Evolutionary conservation across 257 asterid genomes (phyloP).

Genomic region (Solanum pennellii): DNA sequence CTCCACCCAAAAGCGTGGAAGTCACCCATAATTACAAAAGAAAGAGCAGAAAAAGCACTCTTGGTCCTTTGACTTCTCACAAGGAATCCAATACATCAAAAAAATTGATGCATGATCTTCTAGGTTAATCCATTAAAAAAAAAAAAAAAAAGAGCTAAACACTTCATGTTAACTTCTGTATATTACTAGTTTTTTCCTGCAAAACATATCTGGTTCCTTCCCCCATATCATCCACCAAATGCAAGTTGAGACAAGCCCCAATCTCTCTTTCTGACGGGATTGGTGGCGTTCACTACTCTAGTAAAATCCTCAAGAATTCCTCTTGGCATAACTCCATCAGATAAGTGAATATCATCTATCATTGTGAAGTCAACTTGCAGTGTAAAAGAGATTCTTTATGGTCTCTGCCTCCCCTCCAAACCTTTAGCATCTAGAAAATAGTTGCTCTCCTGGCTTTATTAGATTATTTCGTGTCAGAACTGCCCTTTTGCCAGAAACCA

Average conservation of each 20-base stretch:
- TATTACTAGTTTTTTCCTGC: neutral
- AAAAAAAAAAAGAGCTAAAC: neutral
- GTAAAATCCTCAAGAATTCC: neutral
- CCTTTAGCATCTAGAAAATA: neutral
- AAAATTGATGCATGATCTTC: neutral
- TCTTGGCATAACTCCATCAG: neutral
- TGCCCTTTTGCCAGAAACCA: neutral
- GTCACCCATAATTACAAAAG: neutral
- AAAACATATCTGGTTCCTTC: neutral
- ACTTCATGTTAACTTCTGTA: neutral
- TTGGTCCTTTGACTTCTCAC: neutral
- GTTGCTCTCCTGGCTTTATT: neutral
- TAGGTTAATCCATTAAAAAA: neutral
- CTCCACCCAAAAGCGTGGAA: neutral
- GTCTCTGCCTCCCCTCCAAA: neutral
- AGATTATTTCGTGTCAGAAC: neutral
- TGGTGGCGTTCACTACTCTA: neutral
- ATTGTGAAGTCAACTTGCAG: neutral
- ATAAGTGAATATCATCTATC: neutral
- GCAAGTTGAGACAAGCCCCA: too few species aligned
- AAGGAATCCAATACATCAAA: neutral
- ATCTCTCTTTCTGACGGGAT: too few species aligned
- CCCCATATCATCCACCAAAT: too few species aligned
- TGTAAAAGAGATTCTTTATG: neutral
- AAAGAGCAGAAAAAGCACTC: neutral